Evolutionary conservation across 805 yeast species (phyloP), one percentile per base, ranked within the genome.

Genomic region (Candida tallmaniae): DNA sequence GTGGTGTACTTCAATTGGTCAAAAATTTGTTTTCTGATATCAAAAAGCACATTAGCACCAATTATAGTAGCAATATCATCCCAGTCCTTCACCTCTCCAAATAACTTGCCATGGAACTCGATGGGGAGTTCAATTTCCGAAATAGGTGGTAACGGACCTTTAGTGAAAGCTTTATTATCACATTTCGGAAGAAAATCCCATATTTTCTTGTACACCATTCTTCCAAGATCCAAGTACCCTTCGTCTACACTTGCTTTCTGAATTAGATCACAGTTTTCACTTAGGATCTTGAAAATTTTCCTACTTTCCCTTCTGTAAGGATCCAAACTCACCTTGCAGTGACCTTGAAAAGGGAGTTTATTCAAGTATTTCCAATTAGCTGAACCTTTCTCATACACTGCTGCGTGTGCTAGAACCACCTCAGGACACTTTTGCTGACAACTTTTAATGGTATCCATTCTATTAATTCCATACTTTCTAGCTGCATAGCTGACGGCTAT

Each of bases 201-300:
- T 8, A 78, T 55, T 32, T 52, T 60, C 1, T 53, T 39, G 46
- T 74, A 70, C 0, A 86, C 74, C 16, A 74, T 45, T 24, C 83
- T 62, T 0, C 97, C 96, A 26, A 93, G 56, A 58, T 93, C 97
- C 45, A 93, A 44, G 52, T 83, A 93, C 31, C 88, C 80, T 59
- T 93, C 98, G 59, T 93, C 98, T 13, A 89, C 93, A 59, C 97
- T 87, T 0, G 96, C 97, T 60, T 89, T 89, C 55, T 93, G 96
- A 0, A 87, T 86, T 11, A 70, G 47, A 38, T 76, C 81, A 51
- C 90, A 84, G 39, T 70, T 65, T 6, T 62, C 53, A 36, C 73
- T 72, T 47, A 93, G 71, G 0, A 90, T 61, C 23, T 74, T 65
- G 51, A 87, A 67, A 39, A 93, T 80, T 56, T 83, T 84, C 12